Evolutionary conservation across 23 red algal genomes (phyloP).

Genomic region (Porphyridium purpureum): DNA sequence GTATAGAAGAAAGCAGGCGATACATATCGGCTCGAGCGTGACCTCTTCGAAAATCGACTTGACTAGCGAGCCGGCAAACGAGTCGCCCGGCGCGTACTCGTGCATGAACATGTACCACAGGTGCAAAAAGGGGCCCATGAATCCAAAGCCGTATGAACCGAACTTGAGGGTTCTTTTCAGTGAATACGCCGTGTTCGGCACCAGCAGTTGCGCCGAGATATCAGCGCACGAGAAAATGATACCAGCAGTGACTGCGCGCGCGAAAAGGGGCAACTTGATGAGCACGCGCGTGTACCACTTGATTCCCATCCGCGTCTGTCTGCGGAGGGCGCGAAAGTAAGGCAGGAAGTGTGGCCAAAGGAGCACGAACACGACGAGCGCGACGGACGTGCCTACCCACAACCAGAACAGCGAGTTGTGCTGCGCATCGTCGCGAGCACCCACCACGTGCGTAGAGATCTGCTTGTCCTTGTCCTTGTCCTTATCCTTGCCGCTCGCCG

Average conservation of each 20-base stretch:
- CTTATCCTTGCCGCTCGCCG: no score
- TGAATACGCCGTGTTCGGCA: no score
- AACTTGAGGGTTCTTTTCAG: no score
- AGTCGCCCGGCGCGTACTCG: conserved; percentile 31
- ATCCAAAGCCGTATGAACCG: conserved; percentile 39
- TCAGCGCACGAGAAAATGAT: conserved; percentile 52
- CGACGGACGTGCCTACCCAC: no score
- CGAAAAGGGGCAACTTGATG: conserved; percentile 28
- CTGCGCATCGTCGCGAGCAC: no score
- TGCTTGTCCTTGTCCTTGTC: no score
- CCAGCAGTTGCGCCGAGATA: conserved; percentile 25
- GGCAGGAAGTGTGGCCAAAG: no score
- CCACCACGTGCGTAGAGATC: no score
- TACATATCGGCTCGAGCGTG: conserved; percentile 46
- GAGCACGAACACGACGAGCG: no score
- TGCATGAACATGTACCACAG: conserved; percentile 59
- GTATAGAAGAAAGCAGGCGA: conserved; percentile 32
- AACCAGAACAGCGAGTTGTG: no score
- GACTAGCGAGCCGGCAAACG: conserved; percentile 17
- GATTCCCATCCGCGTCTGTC: no score
- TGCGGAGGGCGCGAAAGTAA: no score
- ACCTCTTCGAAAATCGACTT: conserved; percentile 56
- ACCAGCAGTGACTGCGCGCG: conserved; percentile 32
- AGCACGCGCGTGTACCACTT: conserved; percentile 46
- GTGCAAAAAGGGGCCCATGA: conserved; percentile 51